These are phyloP conservation scores for Parsonsia alboflavescens DNA, from an alignment of 257 asterid species.

Conservation along the genomic window DNA sequence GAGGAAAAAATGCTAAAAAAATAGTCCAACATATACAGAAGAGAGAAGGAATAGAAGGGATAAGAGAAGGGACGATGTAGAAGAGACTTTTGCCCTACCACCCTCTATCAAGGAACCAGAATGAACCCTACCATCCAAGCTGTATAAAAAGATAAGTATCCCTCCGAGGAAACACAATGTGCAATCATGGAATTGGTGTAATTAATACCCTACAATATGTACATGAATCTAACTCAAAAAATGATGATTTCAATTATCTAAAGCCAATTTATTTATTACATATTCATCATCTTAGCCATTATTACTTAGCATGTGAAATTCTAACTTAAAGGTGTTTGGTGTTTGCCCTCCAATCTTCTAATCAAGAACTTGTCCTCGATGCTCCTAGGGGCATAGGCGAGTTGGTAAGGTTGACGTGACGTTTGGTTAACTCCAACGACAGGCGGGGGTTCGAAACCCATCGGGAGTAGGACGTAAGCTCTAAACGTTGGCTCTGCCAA, in stretches of 20 bases:
- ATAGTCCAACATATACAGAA: neutral
- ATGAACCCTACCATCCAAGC: constrained; percentile 44
- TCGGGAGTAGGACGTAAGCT: too few relatives aligned
- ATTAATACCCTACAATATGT: neutral
- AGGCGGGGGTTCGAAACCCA: too few relatives aligned
- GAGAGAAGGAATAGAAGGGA: neutral
- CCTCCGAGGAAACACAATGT: constrained; percentile 61
- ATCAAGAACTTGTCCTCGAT: neutral
- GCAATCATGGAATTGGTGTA: constrained; percentile 1
- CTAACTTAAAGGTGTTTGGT: neutral
- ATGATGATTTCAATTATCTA: neutral
- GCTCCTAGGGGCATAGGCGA: too few relatives aligned
- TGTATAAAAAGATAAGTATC: constrained; percentile 47
- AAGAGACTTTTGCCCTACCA: constrained; percentile 4
- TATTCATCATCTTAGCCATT: constrained; percentile 6
- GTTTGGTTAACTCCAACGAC: too few relatives aligned
- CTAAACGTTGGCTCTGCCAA: too few relatives aligned
- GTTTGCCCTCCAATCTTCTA: neutral
- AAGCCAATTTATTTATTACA: neutral
- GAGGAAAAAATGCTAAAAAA: neutral
- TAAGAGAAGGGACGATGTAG: constrained; percentile 3
- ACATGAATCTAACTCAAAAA: constrained; percentile 18
- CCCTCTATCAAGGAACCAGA: neutral
- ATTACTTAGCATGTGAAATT: constrained; percentile 1
- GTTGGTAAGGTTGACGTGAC: too few relatives aligned